Evolutionary conservation across 345 rosid genomes (phyloP), one percentile per base, ranked within the genome.

Genomic region (Limnanthes douglasii): DNA sequence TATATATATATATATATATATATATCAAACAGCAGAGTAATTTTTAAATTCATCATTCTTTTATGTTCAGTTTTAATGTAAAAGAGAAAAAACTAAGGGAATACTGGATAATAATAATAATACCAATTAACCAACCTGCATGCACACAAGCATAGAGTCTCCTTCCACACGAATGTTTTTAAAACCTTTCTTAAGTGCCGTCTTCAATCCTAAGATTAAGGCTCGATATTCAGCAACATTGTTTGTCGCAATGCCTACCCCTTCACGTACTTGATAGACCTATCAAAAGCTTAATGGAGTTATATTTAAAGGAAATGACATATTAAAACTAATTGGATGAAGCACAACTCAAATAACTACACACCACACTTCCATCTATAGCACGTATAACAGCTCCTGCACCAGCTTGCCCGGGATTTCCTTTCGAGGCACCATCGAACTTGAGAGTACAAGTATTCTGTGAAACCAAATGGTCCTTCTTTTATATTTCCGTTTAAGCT

Each of bases 381-480:
- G 63, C 54, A 58, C 75, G 68, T 38, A 88, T 54, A 34, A 88
- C 70, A 59, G 86, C 95, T 53, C 67, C 97, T 5, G 97, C 97
- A 16, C 97, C 95, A 42, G 95, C 72, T 41, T 48, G 78, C 50
- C 97, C 97, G 1, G 95, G 97, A 53, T 88, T 88, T 49, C 95
- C 95, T 53, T 66, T 83, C 25, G 97, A 76, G 53, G 97, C 78
- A 43, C 97, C 97, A 39, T 88, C 93, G 52, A 88, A 83, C 48
- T 76, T 83, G 41, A 88, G 59, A 45, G 53, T 32, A 50, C 97
- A 88, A 36, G 65, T 72, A 11, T 21, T 48, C 93, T 76, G 94
- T 39, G n/a, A n/a, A n/a, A n/a, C n/a, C n/a, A n/a, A n/a, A n/a
- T n/a, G n/a, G n/a, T n/a, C n/a, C n/a, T n/a, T n/a, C n/a, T n/a